phyloP scores from a whole-genome alignment of 2,329 filamentous ascomycete species.

The Helotiales sp. region DNA sequence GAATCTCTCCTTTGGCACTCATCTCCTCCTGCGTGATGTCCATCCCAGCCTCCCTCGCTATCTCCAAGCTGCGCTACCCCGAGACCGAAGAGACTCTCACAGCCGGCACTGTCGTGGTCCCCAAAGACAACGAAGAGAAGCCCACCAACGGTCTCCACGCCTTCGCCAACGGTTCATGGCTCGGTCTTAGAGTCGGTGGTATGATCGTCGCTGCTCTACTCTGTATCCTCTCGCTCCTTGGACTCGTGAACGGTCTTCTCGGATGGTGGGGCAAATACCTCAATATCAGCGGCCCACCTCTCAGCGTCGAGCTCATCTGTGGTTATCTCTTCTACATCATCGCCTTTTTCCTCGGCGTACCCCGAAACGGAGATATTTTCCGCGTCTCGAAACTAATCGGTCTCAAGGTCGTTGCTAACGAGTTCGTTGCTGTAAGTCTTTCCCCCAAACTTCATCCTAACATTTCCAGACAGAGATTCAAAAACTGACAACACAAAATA shows the following conservation, averaged over 20 bases:
- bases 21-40: constrained; percentile 96
- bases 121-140: constrained; percentile 71
- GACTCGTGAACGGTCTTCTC: constrained; percentile 74
- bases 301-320: constrained; percentile 76
- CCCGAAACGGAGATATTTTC: constrained; percentile 65
- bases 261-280: constrained; percentile 85
- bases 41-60: constrained; percentile 86
- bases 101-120: constrained; percentile 78
- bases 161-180: constrained; percentile 83
- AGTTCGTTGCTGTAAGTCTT: constrained; percentile 39
- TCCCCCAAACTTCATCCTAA: background rate
- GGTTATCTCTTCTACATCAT: constrained; percentile 80
- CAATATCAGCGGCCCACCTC: constrained; percentile 69
- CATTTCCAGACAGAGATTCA: background rate
- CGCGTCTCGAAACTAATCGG: constrained; percentile 81
- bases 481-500: background rate
- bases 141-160: constrained; percentile 84
- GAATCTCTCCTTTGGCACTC: constrained; percentile 81
- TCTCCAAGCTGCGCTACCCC: constrained; percentile 88
- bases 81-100: constrained; percentile 88
- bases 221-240: constrained; percentile 80
- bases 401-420: constrained; percentile 76
- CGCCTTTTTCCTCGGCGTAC: constrained; percentile 81
- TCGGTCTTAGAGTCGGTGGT: constrained; percentile 84
- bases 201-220: constrained; percentile 83